Percentiles rank a stretch among this genome's conserved stretches.
Evolutionary conservation across 1,139 yeast species (phyloP).

Genomic region (Suhomyces panamericanus): DNA sequence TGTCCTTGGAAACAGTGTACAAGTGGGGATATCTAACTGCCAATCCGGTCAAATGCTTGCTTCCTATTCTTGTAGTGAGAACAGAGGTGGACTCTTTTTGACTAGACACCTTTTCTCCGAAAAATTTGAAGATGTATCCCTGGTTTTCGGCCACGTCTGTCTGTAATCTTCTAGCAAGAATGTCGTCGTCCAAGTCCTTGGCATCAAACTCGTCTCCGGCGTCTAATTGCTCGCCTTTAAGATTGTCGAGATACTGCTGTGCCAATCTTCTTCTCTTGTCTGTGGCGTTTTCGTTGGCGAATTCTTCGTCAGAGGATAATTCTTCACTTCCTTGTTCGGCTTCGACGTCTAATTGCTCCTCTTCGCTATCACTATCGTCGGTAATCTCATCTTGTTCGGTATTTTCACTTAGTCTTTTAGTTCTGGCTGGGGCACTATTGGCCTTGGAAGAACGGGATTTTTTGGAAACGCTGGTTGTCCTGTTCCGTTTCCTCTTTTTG

Average conservation of each 20-base stretch:
- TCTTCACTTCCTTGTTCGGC: conserved; percentile 37
- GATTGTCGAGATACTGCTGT: conserved; percentile 82
- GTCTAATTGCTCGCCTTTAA: conserved; percentile 57
- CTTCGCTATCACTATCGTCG: conserved; percentile 45
- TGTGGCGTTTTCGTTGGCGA: conserved; percentile 76
- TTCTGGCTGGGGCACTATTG: conserved; percentile 11
- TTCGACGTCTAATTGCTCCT: conserved; percentile 38
- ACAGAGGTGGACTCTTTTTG: conserved; percentile 40
- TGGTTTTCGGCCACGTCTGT: conserved; percentile 88
- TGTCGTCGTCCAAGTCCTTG: conserved; percentile 86
- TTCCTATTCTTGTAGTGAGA: conserved; percentile 56
- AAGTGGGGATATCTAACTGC: conserved; percentile 58
- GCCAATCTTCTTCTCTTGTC: conserved; percentile 94
- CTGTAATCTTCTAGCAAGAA: conserved; percentile 74
- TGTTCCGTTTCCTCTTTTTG: conserved; percentile 48
- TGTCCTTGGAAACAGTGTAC: conserved; percentile 83
- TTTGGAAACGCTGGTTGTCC: conserved; percentile 22
- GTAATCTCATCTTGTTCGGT: conserved; percentile 11
- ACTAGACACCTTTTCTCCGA: conserved; percentile 49
- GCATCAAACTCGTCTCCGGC: conserved; percentile 75
- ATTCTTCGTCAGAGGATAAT: conserved; percentile 66
- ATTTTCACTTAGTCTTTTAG: conserved; percentile 11
- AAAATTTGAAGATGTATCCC: conserved; percentile 75
- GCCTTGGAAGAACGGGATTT: conserved; percentile 11
- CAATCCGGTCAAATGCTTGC: conserved; percentile 55